Base-by-base conservation (phyloP, 2,329 filamentous ascomycete genomes). In the Talaromyces pinophilus region DNA sequence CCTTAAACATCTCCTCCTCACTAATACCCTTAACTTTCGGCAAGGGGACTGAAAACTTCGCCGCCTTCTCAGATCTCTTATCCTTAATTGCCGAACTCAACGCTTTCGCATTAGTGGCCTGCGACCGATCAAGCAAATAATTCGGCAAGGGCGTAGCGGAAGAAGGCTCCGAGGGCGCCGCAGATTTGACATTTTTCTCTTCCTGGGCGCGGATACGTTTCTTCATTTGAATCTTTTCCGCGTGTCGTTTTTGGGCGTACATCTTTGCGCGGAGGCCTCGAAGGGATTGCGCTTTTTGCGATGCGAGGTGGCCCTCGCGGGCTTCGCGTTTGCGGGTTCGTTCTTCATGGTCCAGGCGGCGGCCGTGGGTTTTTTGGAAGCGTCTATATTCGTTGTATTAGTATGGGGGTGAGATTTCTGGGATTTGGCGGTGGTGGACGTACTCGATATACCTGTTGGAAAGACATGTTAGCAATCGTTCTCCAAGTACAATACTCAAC, bases 191-290 rank as follows among this genome's bases (percentile, higher is more conserved):
- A 77, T 97, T 96, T 82, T 92, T 90, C 84, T 97, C 92, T 82
- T 99, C 95, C 83, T 97, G 92, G 54, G 92, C 91, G 82, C 91
- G 92, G 86, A 99, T 96, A 75, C 89, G 84, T 86, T 97, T 96
- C 81, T 90, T 91, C 90, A 97, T 93, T 86, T 96, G 92, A 78
- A 97, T 96, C 90, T 99, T 99, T 85, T 99, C 93, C 79, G 93
- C 91, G 83, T 93, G 92, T 30, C 95, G 88, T 85, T 93, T 92
- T 87, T 98, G 90, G 80, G 94, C 90, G 83, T 95, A 90, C 75
- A 96, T 84, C 85, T 99, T 99, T 72, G 95, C 95, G 69, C 92
- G 86, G 73, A 98, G 87, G 70, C 95, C 95, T 69, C 91, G 90
- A 75, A 97, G 86, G 80, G 95, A 97, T 84, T 98, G 94, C 28